Percentiles rank a stretch among this genome's conserved stretches.
Conservation (phyloP, 176 grass and related monocot genomes). For the Aegilops longissima region DNA sequence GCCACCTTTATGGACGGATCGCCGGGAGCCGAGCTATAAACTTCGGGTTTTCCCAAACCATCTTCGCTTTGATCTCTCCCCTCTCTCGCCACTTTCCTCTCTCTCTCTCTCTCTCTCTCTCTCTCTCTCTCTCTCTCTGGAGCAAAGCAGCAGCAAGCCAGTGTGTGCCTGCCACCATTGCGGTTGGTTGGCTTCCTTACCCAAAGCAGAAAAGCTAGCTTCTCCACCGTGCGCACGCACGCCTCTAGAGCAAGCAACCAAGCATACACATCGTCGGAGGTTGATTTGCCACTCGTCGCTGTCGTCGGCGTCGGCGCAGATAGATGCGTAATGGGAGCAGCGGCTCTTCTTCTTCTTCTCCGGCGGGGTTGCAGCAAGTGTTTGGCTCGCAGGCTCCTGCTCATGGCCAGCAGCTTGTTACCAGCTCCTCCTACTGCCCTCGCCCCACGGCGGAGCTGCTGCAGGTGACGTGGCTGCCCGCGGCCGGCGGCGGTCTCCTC, state of each 20-base stretch:
- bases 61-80: conserved; percentile 20
- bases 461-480: conserved; percentile 34
- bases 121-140: neutral
- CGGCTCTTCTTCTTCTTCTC: neutral
- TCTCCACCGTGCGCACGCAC: too few species aligned
- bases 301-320: neutral
- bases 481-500: conserved; percentile 3
- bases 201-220: neutral
- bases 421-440: neutral
- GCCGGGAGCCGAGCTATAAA: conserved; percentile 24
- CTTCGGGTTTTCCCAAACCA: conserved; percentile 8
- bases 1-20: conserved; percentile 14
- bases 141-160: conserved; percentile 26
- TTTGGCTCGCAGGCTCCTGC: conserved; percentile 37
- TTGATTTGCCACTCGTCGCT: neutral
- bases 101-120: neutral
- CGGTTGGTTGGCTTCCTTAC: neutral
- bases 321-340: conserved; percentile 59
- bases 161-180: neutral
- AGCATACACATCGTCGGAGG: too few species aligned
- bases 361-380: conserved; percentile 31
- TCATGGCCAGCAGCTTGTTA: conserved; percentile 36
- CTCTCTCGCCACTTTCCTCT: conserved; percentile 17
- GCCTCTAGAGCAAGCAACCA: conserved; percentile 12
- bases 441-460: neutral